Conservation (phyloP, 2,329 filamentous ascomycete species). For the Ascochyta viciae-villosae region DNA sequence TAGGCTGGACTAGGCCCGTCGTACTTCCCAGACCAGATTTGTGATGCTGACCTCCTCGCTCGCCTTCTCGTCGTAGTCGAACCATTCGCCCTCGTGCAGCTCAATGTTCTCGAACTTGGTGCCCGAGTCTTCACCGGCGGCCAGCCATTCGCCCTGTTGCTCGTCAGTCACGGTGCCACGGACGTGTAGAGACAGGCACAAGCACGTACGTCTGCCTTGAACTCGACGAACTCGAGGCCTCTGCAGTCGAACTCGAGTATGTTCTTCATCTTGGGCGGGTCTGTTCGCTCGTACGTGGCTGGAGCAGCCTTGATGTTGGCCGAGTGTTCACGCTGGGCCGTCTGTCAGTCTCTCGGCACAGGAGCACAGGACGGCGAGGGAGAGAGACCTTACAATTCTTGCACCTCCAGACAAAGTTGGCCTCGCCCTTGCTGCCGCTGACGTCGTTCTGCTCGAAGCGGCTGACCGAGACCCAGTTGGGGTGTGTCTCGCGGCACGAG, state of each 20-base stretch:
- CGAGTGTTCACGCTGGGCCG: slow-evolving; percentile 75
- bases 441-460: slow-evolving; percentile 91
- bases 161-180: not conserved
- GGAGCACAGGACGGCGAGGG: slow-evolving; percentile 10
- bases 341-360: slow-evolving; percentile 10
- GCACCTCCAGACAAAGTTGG: slow-evolving; percentile 99
- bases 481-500: slow-evolving; percentile 90
- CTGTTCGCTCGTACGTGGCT: slow-evolving; percentile 71
- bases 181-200: not conserved
- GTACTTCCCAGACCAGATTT: slow-evolving; percentile 85
- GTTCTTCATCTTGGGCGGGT: slow-evolving; percentile 77
- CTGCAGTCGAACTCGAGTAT: slow-evolving; percentile 93
- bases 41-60: slow-evolving; percentile 92
- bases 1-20: slow-evolving; percentile 61
- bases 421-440: slow-evolving; percentile 91
- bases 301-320: slow-evolving; percentile 82
- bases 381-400: slow-evolving; percentile 87
- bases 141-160: slow-evolving; percentile 85
- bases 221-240: slow-evolving; percentile 89
- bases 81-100: slow-evolving; percentile 91
- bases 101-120: slow-evolving; percentile 86
- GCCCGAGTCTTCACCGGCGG: slow-evolving; percentile 77
- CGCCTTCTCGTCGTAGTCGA: slow-evolving; percentile 95
- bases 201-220: slow-evolving; percentile 79
- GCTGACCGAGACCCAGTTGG: slow-evolving; percentile 84